Base-by-base conservation (phyloP, 345 rosid species). In the Eucalyptus leucophloia region DNA sequence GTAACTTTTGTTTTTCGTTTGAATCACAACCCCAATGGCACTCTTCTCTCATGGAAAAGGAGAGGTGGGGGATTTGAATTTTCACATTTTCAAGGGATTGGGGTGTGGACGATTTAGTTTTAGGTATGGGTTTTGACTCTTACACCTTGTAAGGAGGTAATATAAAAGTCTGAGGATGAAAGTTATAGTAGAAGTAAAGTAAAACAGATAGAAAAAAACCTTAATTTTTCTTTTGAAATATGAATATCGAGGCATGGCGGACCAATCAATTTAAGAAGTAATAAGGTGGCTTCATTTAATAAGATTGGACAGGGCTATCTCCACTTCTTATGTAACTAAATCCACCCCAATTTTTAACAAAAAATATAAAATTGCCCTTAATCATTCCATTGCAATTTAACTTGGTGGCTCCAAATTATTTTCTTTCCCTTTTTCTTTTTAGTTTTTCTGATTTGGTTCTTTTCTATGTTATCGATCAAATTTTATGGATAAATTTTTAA, bases 11-110 rank as follows among this genome's bases (percentile, higher is more conserved):
- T 54, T 54, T 54, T 54, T 23, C 26, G 23, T 21, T 54, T 54
- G 60, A 54, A 54, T 51, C 54, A 51, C 54, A 51, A 18, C 54
- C 54, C 21, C 23, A 51, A 51, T 51, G 54, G 54, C 54, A 51
- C 54, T 51, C 54, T 51, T 51, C 54, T 51, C 23, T 51, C 2
- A 3, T 51, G 54, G 4, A 51, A 18, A 51, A 51, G 9, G 54
- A 51, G 54, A 51, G 54, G 23, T 18, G 54, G 23, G 54, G 54
- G 23, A 51, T 51, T 51, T 1, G 9, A 51, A 51, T 17, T 17
- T 1, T 51, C 23, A 51, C 8, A 0, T 51, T 51, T 8, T 51
- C 8, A 51, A 0, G 9, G 2, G 9, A 0, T 51, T 51, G 54
- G 9, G 8, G 0, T 51, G 23, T 51, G 54, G 23, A 3, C 23